Conservation (phyloP, 148 eudicot species). For the Cornus suecica region DNA sequence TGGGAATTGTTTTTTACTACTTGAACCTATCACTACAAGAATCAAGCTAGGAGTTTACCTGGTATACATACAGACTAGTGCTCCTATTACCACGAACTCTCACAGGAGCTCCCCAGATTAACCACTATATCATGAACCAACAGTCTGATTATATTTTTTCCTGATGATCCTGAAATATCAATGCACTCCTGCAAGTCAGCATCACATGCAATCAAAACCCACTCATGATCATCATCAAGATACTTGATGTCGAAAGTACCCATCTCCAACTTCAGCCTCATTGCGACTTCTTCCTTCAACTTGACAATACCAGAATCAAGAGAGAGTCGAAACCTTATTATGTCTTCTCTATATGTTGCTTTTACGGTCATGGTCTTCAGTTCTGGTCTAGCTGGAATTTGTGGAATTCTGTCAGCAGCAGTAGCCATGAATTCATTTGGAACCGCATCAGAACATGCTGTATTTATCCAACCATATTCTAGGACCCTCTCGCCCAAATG, state of each 20-base stretch:
- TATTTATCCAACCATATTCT: constrained; percentile 40
- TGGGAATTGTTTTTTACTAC: background rate
- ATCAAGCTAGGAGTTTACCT: background rate
- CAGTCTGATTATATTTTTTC: constrained; percentile 53
- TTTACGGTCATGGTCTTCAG: constrained; percentile 63
- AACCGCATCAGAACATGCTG: constrained; percentile 21
- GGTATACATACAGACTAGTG: constrained; percentile 33
- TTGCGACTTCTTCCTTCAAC: constrained; percentile 67
- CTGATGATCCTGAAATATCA: constrained; percentile 53
- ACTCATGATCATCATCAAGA: constrained; percentile 81
- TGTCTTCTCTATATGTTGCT: constrained; percentile 78
- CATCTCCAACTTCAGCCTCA: constrained; percentile 68
- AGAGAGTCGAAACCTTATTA: constrained; percentile 64
- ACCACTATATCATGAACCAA: constrained; percentile 54
- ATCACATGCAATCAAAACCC: constrained; percentile 70
- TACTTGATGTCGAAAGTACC: constrained; percentile 83
- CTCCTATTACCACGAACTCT: constrained; percentile 50
- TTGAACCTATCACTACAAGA: background rate
- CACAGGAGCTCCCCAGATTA: constrained; percentile 58
- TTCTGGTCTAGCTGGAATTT: constrained; percentile 41
- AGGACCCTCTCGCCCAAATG: constrained; percentile 35
- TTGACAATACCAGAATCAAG: constrained; percentile 47
- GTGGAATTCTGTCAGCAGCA: constrained; percentile 27
- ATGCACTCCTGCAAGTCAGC: constrained; percentile 74
- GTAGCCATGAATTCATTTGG: constrained; percentile 27